Percentiles rank a stretch among this genome's conserved stretches.
Conservation (phyloP, 768 basidiomycete species). For the Auriscalpium vulgare region DNA sequence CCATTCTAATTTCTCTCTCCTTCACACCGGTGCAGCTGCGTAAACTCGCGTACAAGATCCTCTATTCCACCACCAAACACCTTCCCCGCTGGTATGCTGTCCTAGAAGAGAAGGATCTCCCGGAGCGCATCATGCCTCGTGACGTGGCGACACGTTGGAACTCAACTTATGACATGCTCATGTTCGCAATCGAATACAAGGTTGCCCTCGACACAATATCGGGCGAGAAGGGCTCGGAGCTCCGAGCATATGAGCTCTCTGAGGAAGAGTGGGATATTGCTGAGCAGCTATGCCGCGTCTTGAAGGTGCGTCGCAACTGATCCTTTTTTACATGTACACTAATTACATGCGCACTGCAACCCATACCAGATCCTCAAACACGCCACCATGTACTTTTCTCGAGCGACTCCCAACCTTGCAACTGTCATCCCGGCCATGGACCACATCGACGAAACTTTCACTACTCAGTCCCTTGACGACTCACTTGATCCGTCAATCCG, state of each 20-base stretch:
- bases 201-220: slow-evolving; percentile 4
- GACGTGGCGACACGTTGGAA: slow-evolving; percentile 24
- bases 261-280: neutral
- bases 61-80: slow-evolving; percentile 16
- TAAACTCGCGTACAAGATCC: slow-evolving; percentile 12
- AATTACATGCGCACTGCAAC: neutral
- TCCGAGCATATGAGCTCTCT: slow-evolving; percentile 7
- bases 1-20: too few relatives aligned
- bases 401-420: slow-evolving; percentile 19
- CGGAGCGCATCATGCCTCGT: slow-evolving; percentile 7
- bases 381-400: slow-evolving; percentile 26
- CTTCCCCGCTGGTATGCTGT: slow-evolving; percentile 19
- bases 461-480: neutral
- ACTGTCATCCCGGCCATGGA: slow-evolving; percentile 34
- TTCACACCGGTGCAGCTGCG: too few relatives aligned
- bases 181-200: slow-evolving; percentile 12
- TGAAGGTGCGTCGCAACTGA: neutral
- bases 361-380: slow-evolving; percentile 27
- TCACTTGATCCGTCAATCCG: neutral
- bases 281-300: neutral
- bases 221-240: neutral
- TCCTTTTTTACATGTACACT: too few relatives aligned
- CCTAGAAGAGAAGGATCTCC: too few relatives aligned
- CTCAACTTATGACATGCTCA: slow-evolving; percentile 7
- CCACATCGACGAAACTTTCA: slow-evolving; percentile 18